These are phyloP conservation scores for Alternaria postmessia DNA, from an alignment of 2,329 filamentous ascomycete genomes.

Conservation along the genomic window DNA sequence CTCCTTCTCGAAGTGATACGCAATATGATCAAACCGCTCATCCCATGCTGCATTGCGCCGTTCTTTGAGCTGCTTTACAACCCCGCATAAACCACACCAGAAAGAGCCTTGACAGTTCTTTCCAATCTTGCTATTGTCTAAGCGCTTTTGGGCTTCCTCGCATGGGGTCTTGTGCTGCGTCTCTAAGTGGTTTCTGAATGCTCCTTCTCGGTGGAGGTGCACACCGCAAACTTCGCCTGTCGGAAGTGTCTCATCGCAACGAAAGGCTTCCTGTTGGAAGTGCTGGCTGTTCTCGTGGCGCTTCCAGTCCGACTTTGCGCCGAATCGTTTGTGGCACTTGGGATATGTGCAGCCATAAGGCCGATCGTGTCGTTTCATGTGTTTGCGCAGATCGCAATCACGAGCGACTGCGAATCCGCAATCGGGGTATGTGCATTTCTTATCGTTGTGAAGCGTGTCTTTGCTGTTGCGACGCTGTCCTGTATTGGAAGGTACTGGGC, in stretches of 20 bases:
- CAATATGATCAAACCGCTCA: slow-evolving; percentile 76
- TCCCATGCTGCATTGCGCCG: slow-evolving; percentile 65
- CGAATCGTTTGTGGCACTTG: slow-evolving; percentile 75
- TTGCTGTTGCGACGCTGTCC: slow-evolving; percentile 24
- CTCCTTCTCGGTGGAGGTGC: slow-evolving; percentile 65
- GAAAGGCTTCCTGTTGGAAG: slow-evolving; percentile 74
- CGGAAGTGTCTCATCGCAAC: slow-evolving; percentile 60
- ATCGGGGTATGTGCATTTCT: slow-evolving; percentile 22
- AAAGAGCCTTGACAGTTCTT: slow-evolving; percentile 71
- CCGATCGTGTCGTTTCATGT: slow-evolving; percentile 79
- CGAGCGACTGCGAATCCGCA: slow-evolving; percentile 39
- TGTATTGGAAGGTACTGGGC: slow-evolving; percentile 14
- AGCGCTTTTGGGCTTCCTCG: slow-evolving; percentile 48
- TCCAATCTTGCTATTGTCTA: slow-evolving; percentile 68
- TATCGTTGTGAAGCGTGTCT: slow-evolving; percentile 15
- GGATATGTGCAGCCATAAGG: slow-evolving; percentile 84
- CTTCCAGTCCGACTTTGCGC: slow-evolving; percentile 96
- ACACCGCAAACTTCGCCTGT: slow-evolving; percentile 59
- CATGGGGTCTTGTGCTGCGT: slow-evolving; percentile 55
- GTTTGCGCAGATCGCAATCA: slow-evolving; percentile 67
- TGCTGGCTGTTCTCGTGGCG: slow-evolving; percentile 87
- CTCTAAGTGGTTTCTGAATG: slow-evolving; percentile 69
- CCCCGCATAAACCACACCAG: slow-evolving; percentile 87
- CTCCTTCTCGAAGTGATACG: slow-evolving; percentile 71
- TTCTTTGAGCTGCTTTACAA: slow-evolving; percentile 60